These are phyloP conservation scores for Spergularia bocconei DNA, from an alignment of 148 eudicot species.

Conservation along the genomic window DNA sequence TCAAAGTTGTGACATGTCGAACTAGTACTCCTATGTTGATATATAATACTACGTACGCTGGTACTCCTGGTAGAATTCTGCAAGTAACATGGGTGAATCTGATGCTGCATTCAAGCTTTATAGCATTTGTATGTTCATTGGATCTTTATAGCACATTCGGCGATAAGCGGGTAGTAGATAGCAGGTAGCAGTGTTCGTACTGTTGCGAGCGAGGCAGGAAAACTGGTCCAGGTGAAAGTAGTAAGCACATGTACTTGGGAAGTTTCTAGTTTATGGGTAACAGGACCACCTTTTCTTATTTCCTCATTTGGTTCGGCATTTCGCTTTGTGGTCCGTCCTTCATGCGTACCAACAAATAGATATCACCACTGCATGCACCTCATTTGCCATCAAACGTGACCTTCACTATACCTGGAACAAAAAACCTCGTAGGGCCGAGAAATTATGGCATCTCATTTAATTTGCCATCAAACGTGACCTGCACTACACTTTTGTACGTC, in stretches of 20 bases:
- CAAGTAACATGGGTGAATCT: slow-evolving; percentile 7
- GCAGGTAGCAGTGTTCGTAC: no score
- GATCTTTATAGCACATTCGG: slow-evolving; percentile 19
- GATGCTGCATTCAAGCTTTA: slow-evolving; percentile 11
- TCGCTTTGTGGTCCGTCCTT: slow-evolving; percentile 26
- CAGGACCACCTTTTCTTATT: slow-evolving; percentile 24
- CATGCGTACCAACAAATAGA: not conserved
- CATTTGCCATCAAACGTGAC: no score
- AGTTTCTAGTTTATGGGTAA: slow-evolving; percentile 19
- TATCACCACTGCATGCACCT: no score
- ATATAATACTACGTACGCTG: no score
- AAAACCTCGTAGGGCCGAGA: no score
- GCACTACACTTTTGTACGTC: no score
- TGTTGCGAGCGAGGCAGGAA: no score
- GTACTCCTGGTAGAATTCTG: no score
- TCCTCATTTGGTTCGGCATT: slow-evolving; percentile 19
- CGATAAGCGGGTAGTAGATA: no score
- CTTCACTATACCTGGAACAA: no score
- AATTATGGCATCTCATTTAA: no score
- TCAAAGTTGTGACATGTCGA: not conserved
- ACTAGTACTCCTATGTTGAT: not conserved
- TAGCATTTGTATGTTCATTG: slow-evolving; percentile 11
- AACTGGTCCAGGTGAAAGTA: slow-evolving; percentile 24
- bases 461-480: no score
- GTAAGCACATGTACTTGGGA: not conserved